Evolutionary conservation across 768 basidiomycete species (phyloP), one percentile per base, ranked within the genome.

Genomic region (Ramaria sp.): DNA sequence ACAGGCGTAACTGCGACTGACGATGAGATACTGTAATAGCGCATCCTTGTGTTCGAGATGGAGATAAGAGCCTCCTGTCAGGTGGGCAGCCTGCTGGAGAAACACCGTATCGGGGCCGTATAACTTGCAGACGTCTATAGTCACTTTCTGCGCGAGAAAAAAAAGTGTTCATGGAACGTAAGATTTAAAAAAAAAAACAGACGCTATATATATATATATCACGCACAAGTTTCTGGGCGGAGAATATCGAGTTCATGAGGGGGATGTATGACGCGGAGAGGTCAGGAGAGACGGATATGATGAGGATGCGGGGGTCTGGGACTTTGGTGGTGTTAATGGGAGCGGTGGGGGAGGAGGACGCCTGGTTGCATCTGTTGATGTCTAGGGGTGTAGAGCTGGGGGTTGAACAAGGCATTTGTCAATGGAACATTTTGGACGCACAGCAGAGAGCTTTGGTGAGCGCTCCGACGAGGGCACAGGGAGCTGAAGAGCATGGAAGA

Each of bases 181-280:
- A n/a, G n/a, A n/a, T n/a, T n/a, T n/a, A n/a, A n/a, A n/a, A n/a
- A n/a, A n/a, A n/a, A n/a, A n/a, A n/a, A n/a, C n/a, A n/a, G n/a
- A n/a, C n/a, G n/a, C 37, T 16, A 25, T 10, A 37, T 27, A 13
- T 15, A 24, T 24, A 34, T 9, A 12, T 15, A 30, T 50, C 54
- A 68, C 84, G 61, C 59, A 89, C 95, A 60, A 92, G 75, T 72
- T 99, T 99, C 68, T 99, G 96, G 4, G 96, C 96, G 16, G 94
- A 93, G 70, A 99, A 99, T 48, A 98, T 98, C 52, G 93, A 85
- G 66, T 98, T 98, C 96, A 99, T 99, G 65, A 98, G 83, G 24
- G 95, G 90, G 48, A 98, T 95, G 68, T 99, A 99, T 9, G 93
- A 90, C 7, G 83, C 77, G 8, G 88, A 85, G 27, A 85, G 75